Percentiles rank a stretch among this genome's conserved stretches.
Evolutionary conservation across 1,284 basidiomycete species (phyloP).

Genomic region (Rhodotorula mucilaginosa): DNA sequence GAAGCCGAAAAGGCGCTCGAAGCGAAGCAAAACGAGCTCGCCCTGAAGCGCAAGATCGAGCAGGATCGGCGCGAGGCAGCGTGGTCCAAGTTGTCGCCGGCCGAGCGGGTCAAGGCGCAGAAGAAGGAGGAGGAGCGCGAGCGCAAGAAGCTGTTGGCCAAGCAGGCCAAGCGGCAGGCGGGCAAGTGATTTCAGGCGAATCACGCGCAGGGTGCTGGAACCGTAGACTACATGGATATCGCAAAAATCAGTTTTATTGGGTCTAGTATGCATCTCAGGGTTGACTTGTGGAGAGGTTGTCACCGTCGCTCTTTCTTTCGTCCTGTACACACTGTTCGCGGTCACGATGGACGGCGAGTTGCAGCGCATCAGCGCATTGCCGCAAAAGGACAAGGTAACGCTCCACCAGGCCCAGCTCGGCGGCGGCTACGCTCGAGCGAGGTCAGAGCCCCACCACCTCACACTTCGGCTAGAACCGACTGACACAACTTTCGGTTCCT

Average conservation of each 20-base stretch:
- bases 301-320: background rate
- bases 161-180: constrained; percentile 11
- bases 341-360: constrained; percentile 30
- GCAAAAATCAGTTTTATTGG: background rate
- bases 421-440: background rate
- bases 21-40: constrained; percentile 13
- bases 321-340: background rate
- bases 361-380: constrained; percentile 11
- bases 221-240: background rate
- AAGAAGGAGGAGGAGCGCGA: constrained; percentile 20
- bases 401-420: background rate
- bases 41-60: constrained; percentile 25
- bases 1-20: background rate
- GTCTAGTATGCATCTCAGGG: background rate
- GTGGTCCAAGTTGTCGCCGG: constrained; percentile 10
- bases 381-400: constrained; percentile 35
- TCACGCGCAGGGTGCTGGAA: too few species aligned
- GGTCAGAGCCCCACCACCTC: background rate
- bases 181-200: too few species aligned
- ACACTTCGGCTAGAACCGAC: background rate
- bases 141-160: constrained; percentile 12
- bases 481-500: background rate
- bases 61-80: constrained; percentile 2
- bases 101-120: constrained; percentile 13
- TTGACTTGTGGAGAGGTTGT: too few species aligned